These are phyloP conservation scores for Dactylis glomerata DNA, from an alignment of 176 grass and related monocot genomes.

Conservation along the genomic window DNA sequence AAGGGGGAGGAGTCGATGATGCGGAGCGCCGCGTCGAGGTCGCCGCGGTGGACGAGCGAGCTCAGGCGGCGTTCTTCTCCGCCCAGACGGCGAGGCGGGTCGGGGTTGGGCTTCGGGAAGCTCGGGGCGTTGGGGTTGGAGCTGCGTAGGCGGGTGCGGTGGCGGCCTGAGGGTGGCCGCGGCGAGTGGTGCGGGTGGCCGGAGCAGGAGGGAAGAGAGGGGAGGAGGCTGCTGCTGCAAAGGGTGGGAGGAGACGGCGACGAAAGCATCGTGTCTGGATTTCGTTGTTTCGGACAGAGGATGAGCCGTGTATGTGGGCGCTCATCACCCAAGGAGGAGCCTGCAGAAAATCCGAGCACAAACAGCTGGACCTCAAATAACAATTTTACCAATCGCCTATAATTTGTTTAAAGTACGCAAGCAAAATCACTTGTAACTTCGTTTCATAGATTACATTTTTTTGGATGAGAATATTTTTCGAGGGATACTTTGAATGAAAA, in stretches of 20 bases:
- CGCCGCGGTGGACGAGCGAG: slow-evolving; percentile 47
- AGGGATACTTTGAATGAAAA: no score
- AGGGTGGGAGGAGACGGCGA: slow-evolving; percentile 28
- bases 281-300: slow-evolving; percentile 19
- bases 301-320: slow-evolving; percentile 30
- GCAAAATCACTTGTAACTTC: not conserved
- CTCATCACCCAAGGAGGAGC: not conserved
- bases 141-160: slow-evolving; percentile 14
- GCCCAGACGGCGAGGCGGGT: slow-evolving; percentile 20
- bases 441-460: not conserved
- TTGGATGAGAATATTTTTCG: no score
- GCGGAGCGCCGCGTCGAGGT: slow-evolving; percentile 58
- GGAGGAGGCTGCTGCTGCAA: slow-evolving; percentile 26
- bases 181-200: not conserved
- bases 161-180: not conserved
- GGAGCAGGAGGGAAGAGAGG: slow-evolving; percentile 1
- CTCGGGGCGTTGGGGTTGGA: slow-evolving; percentile 14
- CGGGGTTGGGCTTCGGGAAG: slow-evolving; percentile 1
- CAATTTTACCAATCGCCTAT: not conserved
- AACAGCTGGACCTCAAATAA: not conserved
- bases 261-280: slow-evolving; percentile 42
- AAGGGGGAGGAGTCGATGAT: slow-evolving; percentile 32
- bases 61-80: slow-evolving; percentile 47
- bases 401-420: not conserved
- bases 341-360: not conserved